Conservation (phyloP, 208 protist genomes). For the Crithidia thermophila region DNA sequence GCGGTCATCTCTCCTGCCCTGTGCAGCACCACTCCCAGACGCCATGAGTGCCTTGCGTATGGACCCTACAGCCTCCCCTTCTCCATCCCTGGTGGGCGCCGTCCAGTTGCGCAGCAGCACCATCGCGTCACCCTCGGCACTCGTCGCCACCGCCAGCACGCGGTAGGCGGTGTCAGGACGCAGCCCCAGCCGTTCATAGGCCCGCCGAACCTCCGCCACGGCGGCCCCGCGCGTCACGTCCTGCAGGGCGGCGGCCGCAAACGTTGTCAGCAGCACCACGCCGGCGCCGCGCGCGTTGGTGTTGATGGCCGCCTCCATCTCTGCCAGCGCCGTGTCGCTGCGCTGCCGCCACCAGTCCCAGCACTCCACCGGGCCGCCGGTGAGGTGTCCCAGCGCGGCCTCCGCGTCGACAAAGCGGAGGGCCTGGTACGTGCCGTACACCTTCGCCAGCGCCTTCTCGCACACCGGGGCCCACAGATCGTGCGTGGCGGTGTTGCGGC, state of each 20-base stretch:
- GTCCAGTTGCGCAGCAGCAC: constrained; percentile 58
- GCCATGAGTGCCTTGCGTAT: too few relatives aligned
- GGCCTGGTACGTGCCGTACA: constrained; percentile 52
- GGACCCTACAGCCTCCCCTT: too few relatives aligned
- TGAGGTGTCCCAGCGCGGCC: constrained; percentile 46
- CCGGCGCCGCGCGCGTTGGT: constrained; percentile 51
- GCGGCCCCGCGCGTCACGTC: not conserved
- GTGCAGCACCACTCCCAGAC: too few relatives aligned
- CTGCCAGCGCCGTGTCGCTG: constrained; percentile 36
- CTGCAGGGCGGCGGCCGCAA: constrained; percentile 1
- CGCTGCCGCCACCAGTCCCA: constrained; percentile 63
- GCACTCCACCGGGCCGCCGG: constrained; percentile 66
- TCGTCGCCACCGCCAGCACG: constrained; percentile 50
- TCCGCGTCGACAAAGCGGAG: constrained; percentile 31
- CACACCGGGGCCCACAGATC: constrained; percentile 73
- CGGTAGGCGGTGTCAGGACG: constrained; percentile 50
- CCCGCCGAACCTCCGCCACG: not conserved
- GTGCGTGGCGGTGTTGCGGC: constrained; percentile 27
- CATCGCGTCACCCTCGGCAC: constrained; percentile 39
- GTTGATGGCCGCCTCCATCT: constrained; percentile 58
- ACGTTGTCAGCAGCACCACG: constrained; percentile 53
- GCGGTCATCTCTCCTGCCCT: not conserved
- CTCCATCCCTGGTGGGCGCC: too few relatives aligned
- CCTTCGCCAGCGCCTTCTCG: constrained; percentile 85
- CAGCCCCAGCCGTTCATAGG: constrained; percentile 32